phyloP scores from a whole-genome alignment of 2,329 filamentous ascomycete species.

The Fusarium sp. region DNA sequence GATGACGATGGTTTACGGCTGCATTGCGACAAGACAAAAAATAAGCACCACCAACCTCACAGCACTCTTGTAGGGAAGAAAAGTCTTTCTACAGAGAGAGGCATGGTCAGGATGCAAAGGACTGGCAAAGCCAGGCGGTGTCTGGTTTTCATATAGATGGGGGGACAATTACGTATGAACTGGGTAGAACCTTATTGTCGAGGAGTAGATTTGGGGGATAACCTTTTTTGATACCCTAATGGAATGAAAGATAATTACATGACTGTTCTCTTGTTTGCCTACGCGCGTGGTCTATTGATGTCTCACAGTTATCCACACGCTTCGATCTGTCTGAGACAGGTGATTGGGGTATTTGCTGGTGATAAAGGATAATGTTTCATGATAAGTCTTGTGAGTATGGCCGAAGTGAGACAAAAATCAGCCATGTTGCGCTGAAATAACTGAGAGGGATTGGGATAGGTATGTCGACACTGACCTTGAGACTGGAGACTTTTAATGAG shows the following conservation, averaged over 20 bases:
- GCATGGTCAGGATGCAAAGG: constrained; percentile 17
- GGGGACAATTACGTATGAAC: constrained; percentile 41
- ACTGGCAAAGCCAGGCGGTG: constrained; percentile 30
- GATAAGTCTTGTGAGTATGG: background rate
- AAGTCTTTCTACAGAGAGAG: constrained; percentile 13
- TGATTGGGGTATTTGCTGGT: background rate
- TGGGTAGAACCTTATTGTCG: constrained; percentile 39
- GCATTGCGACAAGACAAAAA: constrained; percentile 45
- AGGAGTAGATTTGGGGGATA: constrained; percentile 39
- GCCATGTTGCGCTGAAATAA: background rate
- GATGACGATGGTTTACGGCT: constrained; percentile 49
- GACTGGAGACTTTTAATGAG: background rate
- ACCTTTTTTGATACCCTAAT: constrained; percentile 43
- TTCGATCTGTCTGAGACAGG: constrained; percentile 5
- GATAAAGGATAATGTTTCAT: background rate
- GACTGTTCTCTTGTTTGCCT: background rate
- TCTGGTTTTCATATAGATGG: constrained; percentile 39
- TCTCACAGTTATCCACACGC: background rate
- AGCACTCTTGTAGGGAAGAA: constrained; percentile 13
- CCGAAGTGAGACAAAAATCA: background rate
- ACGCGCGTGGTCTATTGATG: background rate
- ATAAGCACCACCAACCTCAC: constrained; percentile 32
- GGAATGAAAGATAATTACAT: constrained; percentile 39
- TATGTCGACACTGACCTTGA: background rate
- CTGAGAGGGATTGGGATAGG: background rate